A percentile compares a stretch with the other conserved stretches of the same genome.
phyloP scores from a whole-genome alignment of 2,329 filamentous ascomycete species.

The Stenocarpella maydis region DNA sequence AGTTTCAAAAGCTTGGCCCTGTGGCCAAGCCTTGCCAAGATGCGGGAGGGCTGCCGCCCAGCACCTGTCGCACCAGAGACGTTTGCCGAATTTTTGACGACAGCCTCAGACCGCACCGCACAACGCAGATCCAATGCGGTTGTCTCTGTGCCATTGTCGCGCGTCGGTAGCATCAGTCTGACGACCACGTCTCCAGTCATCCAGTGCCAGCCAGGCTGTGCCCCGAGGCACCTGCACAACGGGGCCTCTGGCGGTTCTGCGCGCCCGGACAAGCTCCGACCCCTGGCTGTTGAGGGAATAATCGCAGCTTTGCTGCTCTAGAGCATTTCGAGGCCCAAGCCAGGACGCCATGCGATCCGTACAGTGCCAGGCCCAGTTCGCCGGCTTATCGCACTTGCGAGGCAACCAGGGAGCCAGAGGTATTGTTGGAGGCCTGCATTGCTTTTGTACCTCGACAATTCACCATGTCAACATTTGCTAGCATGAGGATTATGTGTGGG shows the following conservation, averaged over 20 bases:
- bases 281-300: neutral
- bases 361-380: neutral
- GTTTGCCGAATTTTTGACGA: slow-evolving; percentile 25
- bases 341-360: neutral
- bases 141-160: neutral
- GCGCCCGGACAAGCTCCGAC: neutral
- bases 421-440: neutral
- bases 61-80: slow-evolving; percentile 13
- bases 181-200: slow-evolving; percentile 1
- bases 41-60: slow-evolving; percentile 16
- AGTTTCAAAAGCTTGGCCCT: slow-evolving; percentile 31
- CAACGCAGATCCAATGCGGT: neutral
- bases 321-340: neutral
- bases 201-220: slow-evolving; percentile 26
- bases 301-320: neutral
- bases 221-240: slow-evolving; percentile 3
- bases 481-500: slow-evolving; percentile 10
- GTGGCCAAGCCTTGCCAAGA: slow-evolving; percentile 28
- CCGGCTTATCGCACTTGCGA: neutral
- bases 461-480: neutral
- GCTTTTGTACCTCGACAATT: neutral
- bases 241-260: neutral
- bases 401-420: neutral
- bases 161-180: neutral
- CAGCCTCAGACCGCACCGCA: slow-evolving; percentile 6